Evolutionary conservation across 768 basidiomycete species (phyloP), one percentile per base, ranked within the genome.

Genomic region (Serendipita sp.): DNA sequence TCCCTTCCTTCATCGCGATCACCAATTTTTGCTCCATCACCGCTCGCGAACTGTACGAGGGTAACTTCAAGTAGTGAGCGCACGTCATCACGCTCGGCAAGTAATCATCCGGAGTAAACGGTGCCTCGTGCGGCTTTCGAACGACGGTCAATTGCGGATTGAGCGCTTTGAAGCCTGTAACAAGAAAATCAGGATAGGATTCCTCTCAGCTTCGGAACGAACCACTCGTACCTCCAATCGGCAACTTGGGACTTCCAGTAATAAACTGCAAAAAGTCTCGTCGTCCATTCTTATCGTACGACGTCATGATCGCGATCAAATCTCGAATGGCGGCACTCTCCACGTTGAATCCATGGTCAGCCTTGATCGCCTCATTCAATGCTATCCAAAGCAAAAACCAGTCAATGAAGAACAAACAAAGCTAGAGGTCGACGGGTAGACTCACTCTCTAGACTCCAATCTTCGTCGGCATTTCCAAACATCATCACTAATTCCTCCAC

Each of bases 81-180:
- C 96, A 99, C 2, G 96, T 98, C 96, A 98, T 98, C 31, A 97
- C 94, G 69, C 90, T 94, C 0, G 94, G 94, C 30, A 98, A 78
- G 71, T 96, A 94, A 70, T 96, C 90, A 71, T 98, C 92, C 4
- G 95, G 89, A 3, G 82, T 83, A 63, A 96, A 78, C 11, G 93
- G 88, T 4, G 88, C 78, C 73, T 97, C 96, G 67, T 95, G 93
- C 7, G 90, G 93, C 74, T 98, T 98, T 65, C 95, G 85, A 20
- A 99, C 95, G 22, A 99, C 94, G 1, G 96, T 99, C 64, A 99
- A 79, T 2, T 88, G 83, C 1, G 96, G 96, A 67, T 89, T 92
- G 60, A 99, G 79, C 3, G 91, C 93, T 63, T 90, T 85, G 87
- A 98, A 99, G 50, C 93, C 92, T 88, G 67, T 56, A 62, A 42